These are phyloP conservation scores for Astraeus odoratus DNA, from an alignment of 768 basidiomycete genomes.

Conservation along the genomic window DNA sequence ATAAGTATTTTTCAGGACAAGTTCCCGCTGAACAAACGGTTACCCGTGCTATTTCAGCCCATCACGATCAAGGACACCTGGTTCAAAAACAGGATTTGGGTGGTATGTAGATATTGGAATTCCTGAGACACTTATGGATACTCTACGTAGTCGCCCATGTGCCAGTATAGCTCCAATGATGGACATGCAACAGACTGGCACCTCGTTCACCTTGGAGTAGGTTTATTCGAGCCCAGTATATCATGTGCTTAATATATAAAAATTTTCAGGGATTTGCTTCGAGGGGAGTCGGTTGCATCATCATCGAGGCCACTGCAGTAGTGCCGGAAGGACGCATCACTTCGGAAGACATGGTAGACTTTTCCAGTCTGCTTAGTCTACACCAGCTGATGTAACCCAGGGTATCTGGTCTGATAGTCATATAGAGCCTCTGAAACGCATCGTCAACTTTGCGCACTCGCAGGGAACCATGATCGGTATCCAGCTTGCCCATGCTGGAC, in stretches of 20 bases:
- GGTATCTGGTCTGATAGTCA: conserved; percentile 78
- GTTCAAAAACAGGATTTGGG: conserved; percentile 74
- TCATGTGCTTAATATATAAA: background rate
- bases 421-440: conserved; percentile 58
- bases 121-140: no score
- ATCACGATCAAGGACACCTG: conserved; percentile 50
- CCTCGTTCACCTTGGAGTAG: conserved; percentile 66
- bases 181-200: conserved; percentile 83
- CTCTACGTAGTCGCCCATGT: conserved; percentile 60
- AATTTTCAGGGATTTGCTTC: conserved; percentile 57
- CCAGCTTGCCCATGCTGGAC: conserved; percentile 70
- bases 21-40: no score
- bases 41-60: conserved; percentile 63
- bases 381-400: no score
- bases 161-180: conserved; percentile 68
- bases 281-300: conserved; percentile 63
- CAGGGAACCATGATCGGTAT: conserved; percentile 69
- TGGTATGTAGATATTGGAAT: conserved; percentile 28
- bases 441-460: conserved; percentile 67
- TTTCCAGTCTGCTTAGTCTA: no score
- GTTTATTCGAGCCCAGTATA: conserved; percentile 3
- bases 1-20: no score
- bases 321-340: conserved; percentile 73
- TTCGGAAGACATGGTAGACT: conserved; percentile 67
- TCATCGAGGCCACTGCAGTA: conserved; percentile 69